Evolutionary conservation across 169 alveolate species (phyloP), one percentile per base, ranked within the genome.

Genomic region (Plasmodium berghei): DNA sequence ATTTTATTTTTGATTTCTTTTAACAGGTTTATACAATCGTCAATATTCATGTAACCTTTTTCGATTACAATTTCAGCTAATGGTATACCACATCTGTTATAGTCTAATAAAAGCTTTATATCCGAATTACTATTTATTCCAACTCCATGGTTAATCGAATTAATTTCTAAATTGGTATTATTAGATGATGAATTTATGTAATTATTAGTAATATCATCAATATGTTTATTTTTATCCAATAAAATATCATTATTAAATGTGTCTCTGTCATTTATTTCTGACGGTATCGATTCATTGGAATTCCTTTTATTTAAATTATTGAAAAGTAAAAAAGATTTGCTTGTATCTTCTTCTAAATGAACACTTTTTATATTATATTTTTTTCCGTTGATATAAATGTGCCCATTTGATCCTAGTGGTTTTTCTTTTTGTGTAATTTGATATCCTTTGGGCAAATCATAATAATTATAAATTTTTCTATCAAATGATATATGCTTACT

Each of bases 301-400:
- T 55, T 28, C 0, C 8, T 12, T 22, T 24, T 54, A 72, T 54
- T 3, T n/a, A 5, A 45, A 12, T 1, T 72, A 52, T 34, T 42
- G n/a, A 16, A 16, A 22, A 16, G 66, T 9, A 83, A 8, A 40
- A 45, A 67, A 67, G 90, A 87, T 20, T 92, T 91, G 49, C 95
- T 94, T 8, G 96, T 94, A 66, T 94, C 96, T 80, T 94, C 96
- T 64, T 94, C 96, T 56, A 94, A 63, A 59, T 94, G 93, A 9
- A 94, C 87, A 22, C 93, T 91, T 54, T 56, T 69, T 24, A 94
- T 52, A 42, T 34, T 54, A 56, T 90, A 70, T 10, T 59, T 75
- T 72, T 92, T 88, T 49, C 87, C 88, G 49, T 74, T 54, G 9
- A 92, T 34, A 24, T 28, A 22, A 22, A 94, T 59, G 62, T 70